Conservation (phyloP, 495 filamentous ascomycete genomes). For the Aspergillus leporis region DNA sequence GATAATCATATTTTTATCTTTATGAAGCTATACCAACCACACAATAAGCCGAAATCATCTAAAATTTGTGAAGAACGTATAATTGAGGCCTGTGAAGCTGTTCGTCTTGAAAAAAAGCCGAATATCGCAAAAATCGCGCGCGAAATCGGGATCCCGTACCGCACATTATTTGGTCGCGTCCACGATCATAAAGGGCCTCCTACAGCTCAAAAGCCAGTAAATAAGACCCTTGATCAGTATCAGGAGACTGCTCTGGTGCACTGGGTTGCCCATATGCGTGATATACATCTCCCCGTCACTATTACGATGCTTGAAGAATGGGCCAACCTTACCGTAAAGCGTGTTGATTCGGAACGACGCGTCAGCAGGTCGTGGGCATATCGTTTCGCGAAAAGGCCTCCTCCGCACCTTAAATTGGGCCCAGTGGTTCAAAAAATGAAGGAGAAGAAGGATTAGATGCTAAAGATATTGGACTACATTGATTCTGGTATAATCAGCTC, state of each 20-base stretch:
- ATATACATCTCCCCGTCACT: slow-evolving; percentile 1
- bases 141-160: not conserved
- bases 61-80: not conserved
- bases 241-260: not conserved
- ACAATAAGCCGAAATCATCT: not conserved
- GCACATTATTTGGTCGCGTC: not conserved
- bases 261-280: not conserved
- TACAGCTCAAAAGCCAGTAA: not conserved
- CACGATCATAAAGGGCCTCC: not conserved
- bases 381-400: not conserved
- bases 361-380: not conserved
- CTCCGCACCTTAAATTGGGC: not conserved
- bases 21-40: slow-evolving; percentile 4
- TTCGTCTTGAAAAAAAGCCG: not conserved
- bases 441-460: slow-evolving; percentile 1
- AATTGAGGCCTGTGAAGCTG: not conserved
- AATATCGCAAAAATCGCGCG: slow-evolving; percentile 3
- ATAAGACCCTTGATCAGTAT: slow-evolving; percentile 6
- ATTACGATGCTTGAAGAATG: not conserved
- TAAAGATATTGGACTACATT: not conserved
- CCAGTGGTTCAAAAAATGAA: slow-evolving; percentile 4
- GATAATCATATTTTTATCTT: not conserved
- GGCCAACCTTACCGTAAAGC: slow-evolving; percentile 1
- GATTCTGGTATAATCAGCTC: not conserved
- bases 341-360: not conserved